Evolutionary conservation across 1,284 basidiomycete genomes (phyloP), one percentile per base, ranked within the genome.

Genomic region (Sparassis latifolia): DNA sequence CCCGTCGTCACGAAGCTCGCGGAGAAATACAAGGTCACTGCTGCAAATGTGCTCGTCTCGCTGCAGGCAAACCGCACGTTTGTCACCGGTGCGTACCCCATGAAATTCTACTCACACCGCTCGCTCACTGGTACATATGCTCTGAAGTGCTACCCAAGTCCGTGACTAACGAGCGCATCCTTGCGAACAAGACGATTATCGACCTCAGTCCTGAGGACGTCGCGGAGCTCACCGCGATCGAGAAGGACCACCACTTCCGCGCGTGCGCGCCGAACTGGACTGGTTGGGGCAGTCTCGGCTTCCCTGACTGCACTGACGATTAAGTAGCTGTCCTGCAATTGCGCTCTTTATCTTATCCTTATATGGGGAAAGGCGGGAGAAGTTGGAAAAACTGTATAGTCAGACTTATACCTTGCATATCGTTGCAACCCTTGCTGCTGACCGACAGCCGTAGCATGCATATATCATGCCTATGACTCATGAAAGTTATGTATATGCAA

Each of bases 211-310:
- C 75, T 10, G 79, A 77, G 43, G 84, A 86, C 45, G 69, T 86
- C 39, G 58, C 68, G 44, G 75, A 80, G 59, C 71, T 86, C 42
- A 66, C 76, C 10, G 66, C 58, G 5, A 80, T 85, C 47, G 76
- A 84, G 66, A 77, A 83, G 66, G 74, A 70, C 4, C 59, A 64
- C 37, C 76, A 79, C 63, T 83, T 81, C 75, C 77, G 80, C 53
- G 79, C 73, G 46, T 85, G 81, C 67, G 72, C 74, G 56, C 82
- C 84, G 4, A 63, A 63, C 52, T 84, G 82, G 81, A 79, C 80
- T 44, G 80, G 81, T 52, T 83, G 74, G 68, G 82, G 81, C 12
- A 57, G 66, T 53, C 74, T 85, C 45, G 82, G 82, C 3, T 84
- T 86, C 75, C 72, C 73, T 27, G 81, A 84, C 61, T 78, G 76